Conservation (phyloP, 108 stramenopile species). For the Nannochloropsis gaditana region DNA sequence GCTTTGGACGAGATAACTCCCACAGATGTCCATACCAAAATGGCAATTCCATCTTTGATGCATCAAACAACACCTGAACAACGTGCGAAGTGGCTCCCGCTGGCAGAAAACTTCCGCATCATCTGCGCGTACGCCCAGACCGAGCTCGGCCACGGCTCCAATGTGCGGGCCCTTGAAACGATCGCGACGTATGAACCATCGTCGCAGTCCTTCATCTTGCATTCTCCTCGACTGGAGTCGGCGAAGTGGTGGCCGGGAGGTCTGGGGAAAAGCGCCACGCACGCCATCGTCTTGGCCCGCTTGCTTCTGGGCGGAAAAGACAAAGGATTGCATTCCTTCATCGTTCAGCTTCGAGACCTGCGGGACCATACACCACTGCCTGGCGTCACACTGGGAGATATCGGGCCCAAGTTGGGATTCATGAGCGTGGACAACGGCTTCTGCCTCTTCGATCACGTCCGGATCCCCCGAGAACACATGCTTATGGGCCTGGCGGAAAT, state of each 20-base stretch:
- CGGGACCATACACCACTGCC: slow-evolving; percentile 64
- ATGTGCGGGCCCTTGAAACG: slow-evolving; percentile 86
- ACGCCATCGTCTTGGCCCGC: slow-evolving; percentile 93
- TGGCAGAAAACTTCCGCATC: slow-evolving; percentile 82
- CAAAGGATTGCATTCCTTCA: slow-evolving; percentile 86
- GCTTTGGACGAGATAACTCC: slow-evolving; percentile 49
- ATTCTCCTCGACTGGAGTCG: slow-evolving; percentile 38
- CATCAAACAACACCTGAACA: slow-evolving; percentile 61
- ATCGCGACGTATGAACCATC: slow-evolving; percentile 74
- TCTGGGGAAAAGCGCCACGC: slow-evolving; percentile 82
- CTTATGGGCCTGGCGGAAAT: slow-evolving; percentile 53
- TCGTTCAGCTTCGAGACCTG: slow-evolving; percentile 78
- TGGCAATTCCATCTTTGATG: slow-evolving; percentile 43
- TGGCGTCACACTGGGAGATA: slow-evolving; percentile 84
- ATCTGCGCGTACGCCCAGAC: slow-evolving; percentile 93
- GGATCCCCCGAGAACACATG: slow-evolving; percentile 84
- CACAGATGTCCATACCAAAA: slow-evolving; percentile 47
- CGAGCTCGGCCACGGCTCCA: slow-evolving; percentile 83
- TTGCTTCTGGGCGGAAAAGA: slow-evolving; percentile 71
- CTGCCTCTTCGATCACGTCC: slow-evolving; percentile 69
- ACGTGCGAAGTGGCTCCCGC: slow-evolving; percentile 72
- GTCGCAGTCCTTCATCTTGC: neutral
- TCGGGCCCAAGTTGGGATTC: slow-evolving; percentile 91
- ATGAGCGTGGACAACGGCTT: slow-evolving; percentile 96
- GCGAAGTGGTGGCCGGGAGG: slow-evolving; percentile 92